These are phyloP conservation scores for Alternaria longipes DNA, from an alignment of 2,329 filamentous ascomycete species.

Conservation along the genomic window DNA sequence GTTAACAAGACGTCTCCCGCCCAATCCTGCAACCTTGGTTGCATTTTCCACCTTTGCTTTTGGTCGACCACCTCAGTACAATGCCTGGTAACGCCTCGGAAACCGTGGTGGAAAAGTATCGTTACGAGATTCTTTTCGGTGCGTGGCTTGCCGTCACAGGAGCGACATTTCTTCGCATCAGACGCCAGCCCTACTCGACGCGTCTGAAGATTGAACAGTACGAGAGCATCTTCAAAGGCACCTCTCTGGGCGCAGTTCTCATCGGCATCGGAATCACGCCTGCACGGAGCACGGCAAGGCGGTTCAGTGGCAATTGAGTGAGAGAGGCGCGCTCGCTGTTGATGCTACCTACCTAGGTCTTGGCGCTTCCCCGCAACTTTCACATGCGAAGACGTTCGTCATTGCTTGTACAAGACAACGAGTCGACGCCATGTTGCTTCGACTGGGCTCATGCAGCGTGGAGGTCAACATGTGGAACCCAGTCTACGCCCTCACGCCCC, in stretches of 20 bases:
- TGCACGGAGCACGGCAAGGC: constrained; percentile 28
- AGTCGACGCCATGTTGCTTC: constrained; percentile 23
- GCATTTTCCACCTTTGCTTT: constrained; percentile 3
- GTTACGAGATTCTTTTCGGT: constrained; percentile 43
- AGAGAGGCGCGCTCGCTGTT: not conserved
- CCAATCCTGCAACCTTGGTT: not conserved
- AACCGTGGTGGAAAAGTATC: constrained; percentile 36
- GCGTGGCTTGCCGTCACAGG: constrained; percentile 42
- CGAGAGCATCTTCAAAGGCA: constrained; percentile 51
- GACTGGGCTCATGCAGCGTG: constrained; percentile 20
- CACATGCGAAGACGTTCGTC: constrained; percentile 27
- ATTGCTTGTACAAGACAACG: constrained; percentile 1
- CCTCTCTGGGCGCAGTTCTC: constrained; percentile 39
- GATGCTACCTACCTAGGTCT: not conserved
- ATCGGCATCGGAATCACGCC: constrained; percentile 38
- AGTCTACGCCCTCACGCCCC: constrained; percentile 47
- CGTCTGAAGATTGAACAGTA: constrained; percentile 50
- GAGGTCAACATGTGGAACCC: constrained; percentile 39
- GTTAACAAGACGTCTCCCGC: constrained; percentile 4
- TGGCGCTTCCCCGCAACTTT: constrained; percentile 27
- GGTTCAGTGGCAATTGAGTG: constrained; percentile 22
- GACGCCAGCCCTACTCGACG: constrained; percentile 45
- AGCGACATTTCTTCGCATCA: constrained; percentile 46
- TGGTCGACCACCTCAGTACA: not conserved
- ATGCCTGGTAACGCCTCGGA: constrained; percentile 29